phyloP scores from a whole-genome alignment of 805 yeast species.

The Peterozyma toletana region DNA sequence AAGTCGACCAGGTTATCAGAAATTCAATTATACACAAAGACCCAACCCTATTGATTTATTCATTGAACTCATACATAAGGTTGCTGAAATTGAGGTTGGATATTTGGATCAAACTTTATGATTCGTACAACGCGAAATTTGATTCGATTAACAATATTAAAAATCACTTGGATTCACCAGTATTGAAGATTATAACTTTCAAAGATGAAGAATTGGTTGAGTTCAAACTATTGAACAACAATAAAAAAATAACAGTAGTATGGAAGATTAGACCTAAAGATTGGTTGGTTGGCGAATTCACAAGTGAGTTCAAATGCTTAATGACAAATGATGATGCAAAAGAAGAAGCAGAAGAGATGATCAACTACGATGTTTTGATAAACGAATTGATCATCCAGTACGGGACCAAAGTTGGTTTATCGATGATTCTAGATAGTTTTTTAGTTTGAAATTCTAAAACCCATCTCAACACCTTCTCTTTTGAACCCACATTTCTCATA shows the following conservation, averaged over 20 bases:
- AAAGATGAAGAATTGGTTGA: constrained; percentile 6
- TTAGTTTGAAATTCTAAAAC: constrained; percentile 29
- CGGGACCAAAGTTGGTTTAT: too few relatives aligned
- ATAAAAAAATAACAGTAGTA: constrained; percentile 1
- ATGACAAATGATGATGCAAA: neutral
- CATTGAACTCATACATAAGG: constrained; percentile 16
- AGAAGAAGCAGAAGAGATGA: neutral
- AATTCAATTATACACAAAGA: constrained; percentile 8
- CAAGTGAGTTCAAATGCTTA: constrained; percentile 3
- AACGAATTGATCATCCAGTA: constrained; percentile 3
- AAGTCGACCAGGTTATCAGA: too few relatives aligned
- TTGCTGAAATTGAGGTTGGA: constrained; percentile 12
- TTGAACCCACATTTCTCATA: constrained; percentile 82
- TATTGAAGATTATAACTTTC: constrained; percentile 3
- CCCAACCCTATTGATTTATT: constrained; percentile 16
- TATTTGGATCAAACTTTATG: constrained; percentile 14
- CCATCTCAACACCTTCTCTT: constrained; percentile 67
- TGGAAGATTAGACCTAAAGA: constrained; percentile 6
- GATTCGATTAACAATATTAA: constrained; percentile 10
- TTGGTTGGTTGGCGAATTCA: constrained; percentile 3
- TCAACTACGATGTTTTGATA: constrained; percentile 4
- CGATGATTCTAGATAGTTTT: neutral
- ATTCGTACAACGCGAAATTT: constrained; percentile 7
- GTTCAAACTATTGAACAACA: neutral
- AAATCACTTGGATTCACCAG: neutral